Percentiles rank a stretch among this genome's conserved stretches.
Conservation (phyloP, 306 rosid species). For the Acacia crassicarpa region DNA sequence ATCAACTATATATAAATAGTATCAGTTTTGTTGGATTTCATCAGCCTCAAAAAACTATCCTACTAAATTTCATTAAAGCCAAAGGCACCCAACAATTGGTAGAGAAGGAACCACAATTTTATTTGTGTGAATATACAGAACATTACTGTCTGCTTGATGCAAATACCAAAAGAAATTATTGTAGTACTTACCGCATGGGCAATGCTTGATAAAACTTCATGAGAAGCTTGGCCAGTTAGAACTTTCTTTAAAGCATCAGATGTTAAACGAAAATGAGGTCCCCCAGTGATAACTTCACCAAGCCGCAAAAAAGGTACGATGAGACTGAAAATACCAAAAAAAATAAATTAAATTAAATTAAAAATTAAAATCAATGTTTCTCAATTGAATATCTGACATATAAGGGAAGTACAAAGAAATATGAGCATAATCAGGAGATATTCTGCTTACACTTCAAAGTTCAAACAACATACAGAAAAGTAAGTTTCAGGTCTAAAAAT, state of each 20-base stretch:
- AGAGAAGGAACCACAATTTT: neutral
- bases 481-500: neutral
- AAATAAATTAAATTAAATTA: neutral
- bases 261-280: slow-evolving; percentile 80
- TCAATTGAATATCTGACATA: neutral
- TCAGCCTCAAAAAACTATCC: neutral
- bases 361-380: slow-evolving; percentile 2
- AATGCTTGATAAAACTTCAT: slow-evolving; percentile 66
- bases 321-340: slow-evolving; percentile 57
- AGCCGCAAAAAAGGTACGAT: slow-evolving; percentile 88
- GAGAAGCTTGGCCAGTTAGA: slow-evolving; percentile 81
- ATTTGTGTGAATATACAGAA: neutral
- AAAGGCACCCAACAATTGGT: neutral
- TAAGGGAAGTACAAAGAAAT: neutral
- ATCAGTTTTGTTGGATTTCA: neutral
- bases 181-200: slow-evolving; percentile 70
- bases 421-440: slow-evolving; percentile 1
- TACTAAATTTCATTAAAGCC: neutral
- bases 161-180: slow-evolving; percentile 8
- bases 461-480: neutral
- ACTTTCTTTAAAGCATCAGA: slow-evolving; percentile 86
- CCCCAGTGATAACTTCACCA: slow-evolving; percentile 76
- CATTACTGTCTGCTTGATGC: neutral
- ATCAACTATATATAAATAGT: neutral
- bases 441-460: neutral